Conservation (phyloP, 345 rosid genomes). For the Eucalyptus decipiens region DNA sequence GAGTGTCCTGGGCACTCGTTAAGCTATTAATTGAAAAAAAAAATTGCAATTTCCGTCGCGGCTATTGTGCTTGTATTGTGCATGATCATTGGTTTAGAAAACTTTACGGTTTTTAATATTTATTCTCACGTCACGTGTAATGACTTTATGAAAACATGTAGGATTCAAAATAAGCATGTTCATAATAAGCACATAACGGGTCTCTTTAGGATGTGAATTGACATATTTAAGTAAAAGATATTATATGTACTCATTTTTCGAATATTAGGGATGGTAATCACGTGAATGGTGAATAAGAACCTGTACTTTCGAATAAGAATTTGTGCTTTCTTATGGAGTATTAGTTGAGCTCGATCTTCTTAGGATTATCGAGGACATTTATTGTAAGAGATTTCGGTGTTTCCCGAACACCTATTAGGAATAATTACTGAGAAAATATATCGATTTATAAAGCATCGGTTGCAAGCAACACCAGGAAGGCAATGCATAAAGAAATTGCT, state of each 20-base stretch:
- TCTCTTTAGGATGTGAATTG: neutral
- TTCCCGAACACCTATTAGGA: accelerated
- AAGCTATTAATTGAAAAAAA: neutral
- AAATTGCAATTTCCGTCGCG: neutral
- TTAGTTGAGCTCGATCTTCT: neutral
- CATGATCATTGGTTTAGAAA: neutral
- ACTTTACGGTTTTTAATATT: neutral
- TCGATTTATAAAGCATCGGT: accelerated
- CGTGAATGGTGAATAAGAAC: neutral
- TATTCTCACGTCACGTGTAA: accelerated
- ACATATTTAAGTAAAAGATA: neutral
- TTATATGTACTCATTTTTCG: neutral
- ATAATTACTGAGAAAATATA: neutral
- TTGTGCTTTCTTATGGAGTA: neutral
- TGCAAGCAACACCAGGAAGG: neutral
- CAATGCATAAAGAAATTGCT: neutral
- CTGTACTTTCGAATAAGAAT: neutral
- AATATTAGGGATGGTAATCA: neutral
- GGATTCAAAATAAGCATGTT: neutral
- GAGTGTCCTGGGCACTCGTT: neutral
- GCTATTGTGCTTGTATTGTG: neutral
- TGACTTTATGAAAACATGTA: neutral
- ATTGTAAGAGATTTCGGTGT: neutral
- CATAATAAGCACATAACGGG: accelerated
- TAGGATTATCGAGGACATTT: neutral